Evolutionary conservation across 148 eudicot genomes (phyloP).

Genomic region (Persicaria tinctoria): DNA sequence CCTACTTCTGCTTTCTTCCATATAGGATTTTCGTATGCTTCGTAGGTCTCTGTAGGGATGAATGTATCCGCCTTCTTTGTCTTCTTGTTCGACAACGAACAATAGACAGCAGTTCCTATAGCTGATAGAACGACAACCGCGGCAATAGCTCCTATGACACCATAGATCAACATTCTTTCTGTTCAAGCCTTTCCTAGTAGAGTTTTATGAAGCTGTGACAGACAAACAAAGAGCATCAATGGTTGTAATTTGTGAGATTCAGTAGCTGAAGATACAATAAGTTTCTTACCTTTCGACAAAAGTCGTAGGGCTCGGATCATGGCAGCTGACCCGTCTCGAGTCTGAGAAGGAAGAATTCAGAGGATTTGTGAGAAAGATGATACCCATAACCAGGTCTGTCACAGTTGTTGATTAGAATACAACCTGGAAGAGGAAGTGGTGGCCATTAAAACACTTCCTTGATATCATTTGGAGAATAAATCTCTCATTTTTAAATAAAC

Average conservation of each 20-base stretch:
- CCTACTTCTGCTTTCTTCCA: conserved; percentile 42
- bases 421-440: conserved; percentile 11
- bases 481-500: not conserved
- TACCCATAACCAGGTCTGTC: not conserved
- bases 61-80: conserved; percentile 26
- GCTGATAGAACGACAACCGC: conserved; percentile 25
- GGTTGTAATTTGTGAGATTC: not conserved
- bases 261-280: not conserved
- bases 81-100: conserved; percentile 23
- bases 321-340: not conserved
- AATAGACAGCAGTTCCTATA: conserved; percentile 26
- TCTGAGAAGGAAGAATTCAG: not conserved
- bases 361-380: conserved; percentile 1
- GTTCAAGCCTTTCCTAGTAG: too few relatives aligned
- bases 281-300: not conserved
- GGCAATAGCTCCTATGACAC: conserved; percentile 46
- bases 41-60: conserved; percentile 37
- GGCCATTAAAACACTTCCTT: not conserved
- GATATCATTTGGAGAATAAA: not conserved
- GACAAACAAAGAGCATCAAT: not conserved
- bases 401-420: not conserved
- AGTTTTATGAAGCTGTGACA: too few relatives aligned
- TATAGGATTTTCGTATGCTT: conserved; percentile 47
- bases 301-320: conserved; percentile 1
- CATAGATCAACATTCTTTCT: conserved; percentile 32